A percentile compares a stretch with the other conserved stretches of the same genome.
Evolutionary conservation across 2,329 filamentous ascomycete species (phyloP).

Genomic region (Taxawa tesnikishii): DNA sequence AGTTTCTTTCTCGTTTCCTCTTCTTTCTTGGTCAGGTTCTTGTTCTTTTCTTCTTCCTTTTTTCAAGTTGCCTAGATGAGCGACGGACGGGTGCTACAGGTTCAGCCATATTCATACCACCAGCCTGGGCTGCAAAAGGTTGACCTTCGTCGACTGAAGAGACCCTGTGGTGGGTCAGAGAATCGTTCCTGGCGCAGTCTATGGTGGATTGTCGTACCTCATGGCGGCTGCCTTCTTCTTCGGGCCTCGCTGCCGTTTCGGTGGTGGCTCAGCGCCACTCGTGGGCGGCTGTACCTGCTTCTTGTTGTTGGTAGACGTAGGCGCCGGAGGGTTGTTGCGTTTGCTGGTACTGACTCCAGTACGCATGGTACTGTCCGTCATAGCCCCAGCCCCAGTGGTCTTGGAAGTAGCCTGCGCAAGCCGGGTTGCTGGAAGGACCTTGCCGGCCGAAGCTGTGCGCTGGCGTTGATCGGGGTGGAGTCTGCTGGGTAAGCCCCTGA

Average conservation of each 20-base stretch:
- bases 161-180: not conserved
- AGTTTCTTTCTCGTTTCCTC: conserved; percentile 2
- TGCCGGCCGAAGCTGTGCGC: too few relatives aligned
- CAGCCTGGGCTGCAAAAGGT: not conserved
- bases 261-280: too few relatives aligned
- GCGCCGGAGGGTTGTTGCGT: not conserved
- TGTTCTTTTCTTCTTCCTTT: conserved; percentile 1
- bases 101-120: not conserved
- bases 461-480: conserved; percentile 3
- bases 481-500: not conserved
- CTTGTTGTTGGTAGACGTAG: not conserved
- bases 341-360: not conserved
- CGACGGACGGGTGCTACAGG: not conserved
- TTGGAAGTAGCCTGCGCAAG: conserved; percentile 2
- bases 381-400: not conserved
- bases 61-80: too few relatives aligned
- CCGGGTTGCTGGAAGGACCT: not conserved
- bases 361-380: not conserved
- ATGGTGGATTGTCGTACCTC: conserved; percentile 1
- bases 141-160: not conserved
- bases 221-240: not conserved
- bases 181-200: not conserved
- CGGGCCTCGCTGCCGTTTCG: not conserved
- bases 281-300: too few relatives aligned
- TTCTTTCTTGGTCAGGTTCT: conserved; percentile 3